A percentile compares a stretch with the other conserved stretches of the same genome.
Evolutionary conservation across 2,329 filamentous ascomycete species (phyloP).

Genomic region (Sporothrix sp.): DNA sequence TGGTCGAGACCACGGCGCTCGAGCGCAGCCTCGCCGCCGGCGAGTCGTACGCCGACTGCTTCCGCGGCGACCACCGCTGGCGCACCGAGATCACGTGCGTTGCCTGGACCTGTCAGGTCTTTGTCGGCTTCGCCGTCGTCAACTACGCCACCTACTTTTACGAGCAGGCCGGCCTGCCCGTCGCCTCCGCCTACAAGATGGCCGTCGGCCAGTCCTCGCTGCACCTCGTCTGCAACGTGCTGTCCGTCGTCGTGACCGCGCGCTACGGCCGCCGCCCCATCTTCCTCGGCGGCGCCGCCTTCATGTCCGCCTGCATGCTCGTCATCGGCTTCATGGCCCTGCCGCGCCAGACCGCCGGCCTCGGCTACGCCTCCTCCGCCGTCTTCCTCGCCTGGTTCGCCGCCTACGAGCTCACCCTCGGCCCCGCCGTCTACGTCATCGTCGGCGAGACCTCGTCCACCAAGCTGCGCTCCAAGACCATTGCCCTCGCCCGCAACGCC

Average conservation of each 20-base stretch:
- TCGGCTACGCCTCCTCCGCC: slow-evolving; percentile 31
- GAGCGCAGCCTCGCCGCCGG: slow-evolving; percentile 45
- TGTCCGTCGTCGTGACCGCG: slow-evolving; percentile 36
- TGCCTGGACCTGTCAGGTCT: slow-evolving; percentile 33
- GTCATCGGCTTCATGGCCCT: slow-evolving; percentile 33
- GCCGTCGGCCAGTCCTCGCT: slow-evolving; percentile 33
- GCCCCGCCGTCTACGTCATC: slow-evolving; percentile 37
- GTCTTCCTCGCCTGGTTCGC: slow-evolving; percentile 34
- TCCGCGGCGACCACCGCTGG: slow-evolving; percentile 37
- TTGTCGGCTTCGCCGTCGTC: slow-evolving; percentile 27
- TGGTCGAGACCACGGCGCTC: slow-evolving; percentile 40
- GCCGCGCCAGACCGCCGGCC: slow-evolving; percentile 25
- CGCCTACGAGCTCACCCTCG: slow-evolving; percentile 23
- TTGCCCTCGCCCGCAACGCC: slow-evolving; percentile 33
- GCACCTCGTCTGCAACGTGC: slow-evolving; percentile 33
- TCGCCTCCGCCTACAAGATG: slow-evolving; percentile 30
- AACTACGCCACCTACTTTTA: slow-evolving; percentile 33
- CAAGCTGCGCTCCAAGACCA: slow-evolving; percentile 36
- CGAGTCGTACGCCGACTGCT: slow-evolving; percentile 35
- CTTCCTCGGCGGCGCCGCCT: slow-evolving; percentile 28
- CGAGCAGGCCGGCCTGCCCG: slow-evolving; percentile 32
- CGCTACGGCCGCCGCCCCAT: slow-evolving; percentile 33
- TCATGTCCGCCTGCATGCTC: slow-evolving; percentile 27
- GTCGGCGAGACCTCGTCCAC: slow-evolving; percentile 39
- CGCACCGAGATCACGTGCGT: slow-evolving; percentile 35